Base-by-base conservation (phyloP, 2,329 filamentous ascomycete species). In the Sclerotinia borealis region DNA sequence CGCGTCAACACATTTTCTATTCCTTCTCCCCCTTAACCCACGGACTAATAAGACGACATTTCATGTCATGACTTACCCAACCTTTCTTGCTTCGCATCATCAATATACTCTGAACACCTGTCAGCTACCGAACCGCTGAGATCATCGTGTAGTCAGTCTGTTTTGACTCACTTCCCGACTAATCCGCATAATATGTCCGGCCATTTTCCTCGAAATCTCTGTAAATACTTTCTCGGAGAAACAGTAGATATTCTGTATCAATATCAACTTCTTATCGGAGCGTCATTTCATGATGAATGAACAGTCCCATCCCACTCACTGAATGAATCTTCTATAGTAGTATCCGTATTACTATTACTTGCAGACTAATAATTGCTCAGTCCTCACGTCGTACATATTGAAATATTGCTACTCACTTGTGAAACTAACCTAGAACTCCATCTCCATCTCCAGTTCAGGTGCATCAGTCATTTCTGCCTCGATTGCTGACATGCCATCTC, bases 1-100 rank as follows among this genome's bases (percentile, higher is more conserved):
- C 67, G 25, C 1, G 82, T 83, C 1, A 83, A 69, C 56, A 83
- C 78, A 69, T 84, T 85, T 56, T 80, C n/a, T n/a, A n/a, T n/a
- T n/a, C 76, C 31, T 78, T 77, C 7, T 76, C 75, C 47, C 83
- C 79, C 50, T 78, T 79, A 0, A 82, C 79, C 82, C 83, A 85
- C 13, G 75, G 71, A 67, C 80, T 82, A 31, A n/a, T n/a, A 11
- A 22, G n/a, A 45, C 22, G 22, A 29, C 27, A 5, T 29, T 27
- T 2, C 15, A 27, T n/a, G 10, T n/a, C 60, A 60, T 45, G 19
- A 31, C 45, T 50, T 52, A 61, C 58, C 36, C n/a, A 61, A 52
- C 43, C 58, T 52, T 43, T 61, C 47, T 43, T 61, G 58, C 22
- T 61, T 47, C 1, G 65, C 66, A 51, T 64, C 64, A 55, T 69